Evolutionary conservation across 2,329 filamentous ascomycete species (phyloP).

Genomic region (Claviceps capensis): DNA sequence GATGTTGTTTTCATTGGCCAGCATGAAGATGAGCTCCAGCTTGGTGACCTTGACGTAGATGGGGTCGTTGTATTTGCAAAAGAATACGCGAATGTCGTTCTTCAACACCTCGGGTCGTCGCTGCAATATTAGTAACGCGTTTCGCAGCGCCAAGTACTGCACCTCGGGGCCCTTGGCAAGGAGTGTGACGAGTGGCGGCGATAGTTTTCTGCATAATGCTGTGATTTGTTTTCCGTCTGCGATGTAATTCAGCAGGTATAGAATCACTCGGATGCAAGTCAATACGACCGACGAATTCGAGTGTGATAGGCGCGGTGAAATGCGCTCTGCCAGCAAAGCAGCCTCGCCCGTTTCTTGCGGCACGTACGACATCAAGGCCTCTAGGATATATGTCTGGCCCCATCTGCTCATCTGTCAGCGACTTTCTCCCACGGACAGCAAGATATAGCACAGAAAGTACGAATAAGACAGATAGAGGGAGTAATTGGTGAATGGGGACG

Average conservation of each 20-base stretch:
- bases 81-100: constrained; percentile 97
- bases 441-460: not conserved
- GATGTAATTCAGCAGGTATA: constrained; percentile 99
- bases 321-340: constrained; percentile 77
- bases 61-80: constrained; percentile 99
- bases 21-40: constrained; percentile 96
- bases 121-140: constrained; percentile 87
- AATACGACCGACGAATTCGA: constrained; percentile 94
- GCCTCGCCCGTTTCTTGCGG: constrained; percentile 85
- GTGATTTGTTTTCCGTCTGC: constrained; percentile 79
- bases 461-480: no score
- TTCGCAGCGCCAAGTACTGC: constrained; percentile 90
- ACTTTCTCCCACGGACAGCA: no score
- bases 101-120: constrained; percentile 81
- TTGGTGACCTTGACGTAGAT: constrained; percentile 99
- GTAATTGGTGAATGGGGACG: not conserved
- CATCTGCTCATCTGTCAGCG: constrained; percentile 44
- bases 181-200: constrained; percentile 85
- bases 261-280: constrained; percentile 88
- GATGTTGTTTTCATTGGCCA: constrained; percentile 91
- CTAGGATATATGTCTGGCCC: constrained; percentile 97
- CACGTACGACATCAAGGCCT: constrained; percentile 95
- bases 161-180: constrained; percentile 94
- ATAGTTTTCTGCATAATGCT: constrained; percentile 79
- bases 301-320: constrained; percentile 89